These are phyloP conservation scores for Globisporangium polare DNA, from an alignment of 352 stramenopile genomes.

Conservation along the genomic window DNA sequence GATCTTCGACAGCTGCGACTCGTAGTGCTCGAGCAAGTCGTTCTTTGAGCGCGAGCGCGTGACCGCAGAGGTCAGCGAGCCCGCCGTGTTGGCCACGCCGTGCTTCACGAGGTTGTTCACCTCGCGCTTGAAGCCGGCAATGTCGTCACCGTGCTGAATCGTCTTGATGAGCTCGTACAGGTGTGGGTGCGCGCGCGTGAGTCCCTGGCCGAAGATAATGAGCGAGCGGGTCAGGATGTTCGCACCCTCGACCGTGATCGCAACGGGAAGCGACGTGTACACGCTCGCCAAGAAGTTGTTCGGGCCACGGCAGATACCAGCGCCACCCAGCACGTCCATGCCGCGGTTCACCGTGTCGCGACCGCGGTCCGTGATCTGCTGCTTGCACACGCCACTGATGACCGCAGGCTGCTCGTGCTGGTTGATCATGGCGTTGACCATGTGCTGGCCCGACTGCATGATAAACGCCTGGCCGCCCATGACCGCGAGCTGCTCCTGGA, in stretches of 20 bases:
- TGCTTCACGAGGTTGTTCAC: conserved; percentile 94
- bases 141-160: conserved; percentile 94
- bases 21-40: conserved; percentile 93
- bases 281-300: conserved; percentile 96
- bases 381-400: conserved; percentile 98
- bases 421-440: conserved; percentile 99
- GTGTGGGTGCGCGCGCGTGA: conserved; percentile 97
- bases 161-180: conserved; percentile 97
- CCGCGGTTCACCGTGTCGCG: conserved; percentile 94
- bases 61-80: conserved; percentile 88
- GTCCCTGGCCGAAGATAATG: conserved; percentile 98
- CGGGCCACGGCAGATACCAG: conserved; percentile 95
- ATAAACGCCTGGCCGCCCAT: conserved; percentile 94
- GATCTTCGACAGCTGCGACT: conserved; percentile 96
- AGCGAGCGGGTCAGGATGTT: conserved; percentile 98
- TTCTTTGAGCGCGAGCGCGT: conserved; percentile 91
- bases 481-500: conserved; percentile 95
- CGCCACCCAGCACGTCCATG: conserved; percentile 97
- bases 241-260: conserved; percentile 97
- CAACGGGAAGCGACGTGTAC: conserved; percentile 96
- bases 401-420: conserved; percentile 98
- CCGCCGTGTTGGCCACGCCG: conserved; percentile 89
- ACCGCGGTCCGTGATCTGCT: conserved; percentile 96
- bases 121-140: conserved; percentile 92
- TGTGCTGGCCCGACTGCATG: conserved; percentile 92